Conservation (phyloP, 352 stramenopile species). For the Phytopythium helicoides region DNA sequence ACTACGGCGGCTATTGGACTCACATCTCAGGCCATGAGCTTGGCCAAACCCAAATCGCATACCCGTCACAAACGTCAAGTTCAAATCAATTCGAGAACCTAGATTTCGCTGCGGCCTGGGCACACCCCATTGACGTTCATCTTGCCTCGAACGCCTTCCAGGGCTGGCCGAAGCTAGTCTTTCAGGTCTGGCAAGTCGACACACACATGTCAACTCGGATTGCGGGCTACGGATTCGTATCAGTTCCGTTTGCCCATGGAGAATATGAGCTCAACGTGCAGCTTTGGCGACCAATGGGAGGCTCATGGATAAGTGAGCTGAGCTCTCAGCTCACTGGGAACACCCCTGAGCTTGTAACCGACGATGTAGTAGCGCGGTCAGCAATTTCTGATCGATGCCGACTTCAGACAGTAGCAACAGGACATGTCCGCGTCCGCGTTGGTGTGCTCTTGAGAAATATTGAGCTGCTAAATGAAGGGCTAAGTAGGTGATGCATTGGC, state of each 20-base stretch:
- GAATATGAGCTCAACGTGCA: conserved; percentile 41
- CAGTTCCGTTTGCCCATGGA: conserved; percentile 51
- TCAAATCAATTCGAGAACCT: conserved; percentile 19
- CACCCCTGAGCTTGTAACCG: conserved; percentile 50
- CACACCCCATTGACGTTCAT: conserved; percentile 68
- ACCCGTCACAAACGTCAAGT: conserved; percentile 18
- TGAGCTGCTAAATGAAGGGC: conserved; percentile 2
- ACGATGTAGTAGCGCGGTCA: conserved; percentile 56
- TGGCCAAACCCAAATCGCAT: conserved; percentile 67
- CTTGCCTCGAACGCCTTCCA: conserved; percentile 53
- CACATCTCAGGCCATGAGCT: conserved; percentile 57
- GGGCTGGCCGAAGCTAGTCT: conserved; percentile 60
- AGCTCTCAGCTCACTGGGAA: conserved; percentile 43
- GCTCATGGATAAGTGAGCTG: conserved; percentile 45
- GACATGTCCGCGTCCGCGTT: conserved; percentile 45
- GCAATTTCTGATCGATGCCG: conserved; percentile 61
- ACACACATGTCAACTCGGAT: conserved; percentile 42
- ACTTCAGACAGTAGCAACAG: conserved; percentile 59
- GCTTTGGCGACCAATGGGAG: conserved; percentile 58
- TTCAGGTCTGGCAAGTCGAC: conserved; percentile 66
- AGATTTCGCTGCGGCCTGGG: conserved; percentile 35
- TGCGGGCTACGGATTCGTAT: conserved; percentile 57
- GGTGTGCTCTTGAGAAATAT: conserved; percentile 58
- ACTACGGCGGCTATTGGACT: conserved; percentile 54
- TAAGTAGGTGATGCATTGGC: background rate